phyloP scores from a whole-genome alignment of 2,329 filamentous ascomycete genomes.

The Akanthomyces lecanii region DNA sequence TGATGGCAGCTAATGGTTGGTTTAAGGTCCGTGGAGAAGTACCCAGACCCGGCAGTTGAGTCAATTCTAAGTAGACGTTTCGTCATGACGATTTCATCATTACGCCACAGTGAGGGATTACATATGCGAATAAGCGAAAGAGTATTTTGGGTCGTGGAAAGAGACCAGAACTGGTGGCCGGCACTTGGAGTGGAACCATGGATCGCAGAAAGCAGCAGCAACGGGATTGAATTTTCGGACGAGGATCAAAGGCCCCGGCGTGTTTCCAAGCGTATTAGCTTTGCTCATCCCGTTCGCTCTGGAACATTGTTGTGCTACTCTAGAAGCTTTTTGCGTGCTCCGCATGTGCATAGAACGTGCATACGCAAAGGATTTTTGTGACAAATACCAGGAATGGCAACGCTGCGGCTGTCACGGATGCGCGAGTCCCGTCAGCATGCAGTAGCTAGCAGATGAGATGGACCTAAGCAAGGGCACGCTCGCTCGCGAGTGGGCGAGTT shows the following conservation, averaged over 20 bases:
- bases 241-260: background rate
- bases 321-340: too few relatives aligned
- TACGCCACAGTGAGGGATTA: constrained; percentile 1
- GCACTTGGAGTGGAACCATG: background rate
- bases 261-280: background rate
- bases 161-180: background rate
- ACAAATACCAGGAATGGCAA: background rate
- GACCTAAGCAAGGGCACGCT: background rate
- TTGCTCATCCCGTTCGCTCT: too few relatives aligned
- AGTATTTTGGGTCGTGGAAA: background rate
- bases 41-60: background rate
- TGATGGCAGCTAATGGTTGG: background rate
- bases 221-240: constrained; percentile 2
- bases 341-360: too few relatives aligned
- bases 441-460: background rate
- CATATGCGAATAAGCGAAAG: background rate
- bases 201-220: too few relatives aligned
- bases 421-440: background rate
- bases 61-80: too few relatives aligned
- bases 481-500: background rate
- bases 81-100: background rate
- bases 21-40: background rate
- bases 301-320: too few relatives aligned
- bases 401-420: background rate
- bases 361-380: background rate